Conservation (phyloP, 1,139 yeast species). For the Yamadazyma sp. region DNA sequence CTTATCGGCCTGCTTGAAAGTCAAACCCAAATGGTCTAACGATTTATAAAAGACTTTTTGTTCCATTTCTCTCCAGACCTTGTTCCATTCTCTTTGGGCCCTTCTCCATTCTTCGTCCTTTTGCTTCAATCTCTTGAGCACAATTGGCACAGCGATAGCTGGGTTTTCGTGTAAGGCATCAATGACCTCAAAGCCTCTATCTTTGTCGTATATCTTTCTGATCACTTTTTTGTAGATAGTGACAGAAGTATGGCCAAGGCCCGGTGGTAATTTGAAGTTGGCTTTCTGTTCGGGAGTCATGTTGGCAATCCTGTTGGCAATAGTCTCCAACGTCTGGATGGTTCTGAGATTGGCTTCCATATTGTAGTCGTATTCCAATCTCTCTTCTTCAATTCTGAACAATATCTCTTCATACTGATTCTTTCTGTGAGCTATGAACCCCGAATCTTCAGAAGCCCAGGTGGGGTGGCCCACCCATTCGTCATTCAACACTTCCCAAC, state of each 20-base stretch:
- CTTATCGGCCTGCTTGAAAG: conserved; percentile 95
- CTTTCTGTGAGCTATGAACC: conserved; percentile 95
- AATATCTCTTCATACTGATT: conserved; percentile 96
- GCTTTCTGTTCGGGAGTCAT: conserved; percentile 92
- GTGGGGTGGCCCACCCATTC: conserved; percentile 99
- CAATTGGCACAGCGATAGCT: conserved; percentile 91
- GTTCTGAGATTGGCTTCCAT: conserved; percentile 95
- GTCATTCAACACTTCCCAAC: conserved; percentile 97
- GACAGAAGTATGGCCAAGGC: conserved; percentile 85
- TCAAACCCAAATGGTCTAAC: conserved; percentile 89
- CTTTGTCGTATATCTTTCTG: conserved; percentile 89
- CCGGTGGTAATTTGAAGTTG: conserved; percentile 83
- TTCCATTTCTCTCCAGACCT: conserved; percentile 98
- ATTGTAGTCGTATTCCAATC: conserved; percentile 93
- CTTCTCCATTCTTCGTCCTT: conserved; percentile 99
- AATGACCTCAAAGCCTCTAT: conserved; percentile 92
- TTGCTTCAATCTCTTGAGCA: conserved; percentile 86
- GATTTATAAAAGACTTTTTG: conserved; percentile 93
- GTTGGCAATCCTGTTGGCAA: conserved; percentile 89
- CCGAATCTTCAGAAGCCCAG: conserved; percentile 99
- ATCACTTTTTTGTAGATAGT: conserved; percentile 93
- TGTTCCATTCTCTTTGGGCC: conserved; percentile 98
- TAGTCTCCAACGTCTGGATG: conserved; percentile 91
- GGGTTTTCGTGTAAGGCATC: conserved; percentile 96
- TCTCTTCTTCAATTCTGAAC: conserved; percentile 94